Evolutionary conservation across 257 asterid species (phyloP).

Genomic region (Echium plantagineum): DNA sequence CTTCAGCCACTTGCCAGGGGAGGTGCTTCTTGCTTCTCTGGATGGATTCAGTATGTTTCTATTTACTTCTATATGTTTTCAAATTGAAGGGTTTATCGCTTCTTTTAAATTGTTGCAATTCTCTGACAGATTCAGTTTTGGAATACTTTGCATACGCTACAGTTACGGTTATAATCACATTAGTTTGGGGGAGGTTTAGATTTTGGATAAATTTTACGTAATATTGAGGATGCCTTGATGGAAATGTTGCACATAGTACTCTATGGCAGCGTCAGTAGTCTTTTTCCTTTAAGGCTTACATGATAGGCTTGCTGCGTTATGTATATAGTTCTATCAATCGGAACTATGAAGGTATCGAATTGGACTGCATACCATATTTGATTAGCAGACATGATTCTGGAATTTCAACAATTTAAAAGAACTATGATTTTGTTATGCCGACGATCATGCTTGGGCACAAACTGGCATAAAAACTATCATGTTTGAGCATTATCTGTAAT

Average conservation of each 20-base stretch:
- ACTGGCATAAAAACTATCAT: too few relatives aligned
- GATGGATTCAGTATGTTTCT: conserved; percentile 90
- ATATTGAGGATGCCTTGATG: background rate
- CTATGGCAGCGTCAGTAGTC: background rate
- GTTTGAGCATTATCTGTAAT: background rate
- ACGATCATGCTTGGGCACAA: too few relatives aligned
- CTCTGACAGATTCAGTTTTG: background rate
- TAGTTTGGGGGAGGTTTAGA: background rate
- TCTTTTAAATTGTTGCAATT: background rate
- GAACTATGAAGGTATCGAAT: too few relatives aligned
- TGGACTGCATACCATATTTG: too few relatives aligned
- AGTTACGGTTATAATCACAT: background rate
- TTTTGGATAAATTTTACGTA: too few relatives aligned
- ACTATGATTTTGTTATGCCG: too few relatives aligned
- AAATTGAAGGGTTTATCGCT: too few relatives aligned
- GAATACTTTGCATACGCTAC: background rate
- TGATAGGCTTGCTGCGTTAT: background rate
- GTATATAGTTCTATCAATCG: background rate
- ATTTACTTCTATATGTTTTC: background rate
- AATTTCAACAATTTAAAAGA: too few relatives aligned
- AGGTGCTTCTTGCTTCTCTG: conserved; percentile 77
- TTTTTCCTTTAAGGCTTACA: background rate
- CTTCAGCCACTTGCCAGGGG: conserved; percentile 77
- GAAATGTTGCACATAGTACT: background rate
- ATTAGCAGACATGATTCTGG: too few relatives aligned